phyloP scores from a whole-genome alignment of 352 stramenopile species.

The Plasmopara viticola region DNA sequence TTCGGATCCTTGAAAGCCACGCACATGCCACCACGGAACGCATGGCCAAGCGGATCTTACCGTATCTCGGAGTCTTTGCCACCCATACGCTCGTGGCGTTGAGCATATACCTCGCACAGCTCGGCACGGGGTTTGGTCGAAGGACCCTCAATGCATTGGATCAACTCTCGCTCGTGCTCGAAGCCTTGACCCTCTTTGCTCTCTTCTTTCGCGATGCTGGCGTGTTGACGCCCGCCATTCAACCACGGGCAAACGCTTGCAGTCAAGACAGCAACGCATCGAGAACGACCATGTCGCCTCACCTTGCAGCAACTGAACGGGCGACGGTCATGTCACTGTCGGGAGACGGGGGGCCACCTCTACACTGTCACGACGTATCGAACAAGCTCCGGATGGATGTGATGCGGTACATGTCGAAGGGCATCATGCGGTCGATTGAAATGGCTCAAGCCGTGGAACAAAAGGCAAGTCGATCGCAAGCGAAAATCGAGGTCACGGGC shows the following conservation, averaged over 20 bases:
- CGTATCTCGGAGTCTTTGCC: constrained; percentile 66
- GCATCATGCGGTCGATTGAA: constrained; percentile 70
- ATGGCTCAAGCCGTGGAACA: constrained; percentile 34
- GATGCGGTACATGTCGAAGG: constrained; percentile 85
- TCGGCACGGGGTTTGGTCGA: constrained; percentile 24
- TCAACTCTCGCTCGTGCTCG: constrained; percentile 65
- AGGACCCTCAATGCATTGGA: constrained; percentile 56
- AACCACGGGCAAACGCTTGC: neutral
- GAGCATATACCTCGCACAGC: constrained; percentile 45
- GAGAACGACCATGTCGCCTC: constrained; percentile 14
- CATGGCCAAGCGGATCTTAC: constrained; percentile 83
- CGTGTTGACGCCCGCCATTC: constrained; percentile 32
- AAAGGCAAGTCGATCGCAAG: constrained; percentile 13
- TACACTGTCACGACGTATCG: constrained; percentile 40
- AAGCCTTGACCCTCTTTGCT: constrained; percentile 60
- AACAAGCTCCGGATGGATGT: constrained; percentile 79
- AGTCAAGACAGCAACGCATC: constrained; percentile 7
- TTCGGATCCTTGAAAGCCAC: constrained; percentile 62
- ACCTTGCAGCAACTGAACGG: constrained; percentile 24
- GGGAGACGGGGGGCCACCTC: constrained; percentile 1
- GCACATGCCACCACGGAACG: constrained; percentile 66
- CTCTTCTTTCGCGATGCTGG: constrained; percentile 72
- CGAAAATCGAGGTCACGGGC: constrained; percentile 15
- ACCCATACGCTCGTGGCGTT: constrained; percentile 42
- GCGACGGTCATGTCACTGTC: constrained; percentile 21